Base-by-base conservation (phyloP, 768 basidiomycete genomes). In the Lactarius hengduanensis region DNA sequence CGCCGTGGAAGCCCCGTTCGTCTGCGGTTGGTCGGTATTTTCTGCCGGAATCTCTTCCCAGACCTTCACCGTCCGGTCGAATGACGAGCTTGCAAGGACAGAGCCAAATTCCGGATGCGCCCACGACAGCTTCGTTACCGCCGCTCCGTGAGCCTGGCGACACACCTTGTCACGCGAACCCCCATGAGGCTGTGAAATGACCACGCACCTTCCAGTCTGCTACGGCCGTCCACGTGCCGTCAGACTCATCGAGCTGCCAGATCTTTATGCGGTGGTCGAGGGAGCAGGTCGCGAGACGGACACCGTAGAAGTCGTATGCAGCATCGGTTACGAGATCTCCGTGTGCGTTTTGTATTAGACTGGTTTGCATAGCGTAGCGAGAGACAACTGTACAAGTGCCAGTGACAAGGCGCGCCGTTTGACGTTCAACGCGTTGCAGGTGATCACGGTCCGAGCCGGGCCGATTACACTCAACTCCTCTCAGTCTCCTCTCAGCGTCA, bases 61-160 rank as follows among this genome's bases (percentile, higher is more conserved):
- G 18, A 99, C 84, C 76, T 96, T 92, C 63, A 95, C 91, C 0
- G 91, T 91, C 30, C 96, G 84, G 77, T 98, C 96, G 72, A 95
- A 94, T 2, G 91, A 94, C 5, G 87, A 85, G 4, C 91, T 92
- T 0, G 94, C 94, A 63, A 98, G 80, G 61, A 97, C 84, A 1
- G 87, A 84, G 4, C 94, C 96, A 66, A 94, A 95, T 76, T 95
- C 89, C 5, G 96, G 94, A 73, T 96, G 94, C 1, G 94, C 94
- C 92, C 94, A 98, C 61, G 85, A 84, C 16, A 97, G 71, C 75
- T 84, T 88, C 9, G 93, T 86, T 43, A 97, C 82, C 0, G 96
- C 87, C 18, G 94, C 94, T 72, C 96, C 94, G 74, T 98, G 96
- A n/a, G 96, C 96, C 92, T 96, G 72, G 16, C 41, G 15, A 28